Conservation (phyloP, 192 early-diverging fungal species). For the Coemansia sp. region DNA sequence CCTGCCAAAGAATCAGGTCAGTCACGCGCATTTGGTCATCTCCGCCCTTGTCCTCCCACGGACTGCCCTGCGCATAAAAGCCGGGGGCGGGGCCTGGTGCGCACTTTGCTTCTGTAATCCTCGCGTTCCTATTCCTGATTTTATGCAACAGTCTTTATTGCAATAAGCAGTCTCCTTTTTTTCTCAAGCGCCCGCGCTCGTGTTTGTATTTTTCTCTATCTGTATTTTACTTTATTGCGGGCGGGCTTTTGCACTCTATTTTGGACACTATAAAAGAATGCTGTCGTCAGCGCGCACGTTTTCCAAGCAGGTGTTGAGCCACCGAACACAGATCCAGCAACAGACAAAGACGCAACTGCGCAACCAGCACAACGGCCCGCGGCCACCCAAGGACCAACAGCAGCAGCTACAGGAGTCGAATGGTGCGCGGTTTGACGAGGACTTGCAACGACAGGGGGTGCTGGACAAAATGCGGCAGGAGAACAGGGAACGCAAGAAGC, state of each 20-base stretch:
- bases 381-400: conserved; percentile 25
- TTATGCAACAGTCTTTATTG: too few species aligned
- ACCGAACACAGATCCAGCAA: conserved; percentile 48
- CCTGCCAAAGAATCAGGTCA: too few species aligned
- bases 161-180: not conserved
- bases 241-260: not conserved
- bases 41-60: too few species aligned
- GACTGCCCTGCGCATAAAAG: too few species aligned
- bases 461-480: conserved; percentile 52
- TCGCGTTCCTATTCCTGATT: too few species aligned
- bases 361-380: conserved; percentile 28
- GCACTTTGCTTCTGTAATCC: too few species aligned
- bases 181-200: not conserved
- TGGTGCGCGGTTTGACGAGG: conserved; percentile 10
- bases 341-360: conserved; percentile 46
- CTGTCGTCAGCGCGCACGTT: conserved; percentile 41
- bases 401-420: conserved; percentile 3
- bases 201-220: not conserved
- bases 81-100: too few species aligned
- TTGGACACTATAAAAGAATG: conserved; percentile 12
- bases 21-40: too few species aligned
- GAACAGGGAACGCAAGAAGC: conserved; percentile 53
- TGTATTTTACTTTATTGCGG: not conserved
- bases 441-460: conserved; percentile 6
- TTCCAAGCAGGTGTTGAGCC: conserved; percentile 50